Evolutionary conservation across 768 basidiomycete genomes (phyloP).

Genomic region (Lanmaoa rubissima): DNA sequence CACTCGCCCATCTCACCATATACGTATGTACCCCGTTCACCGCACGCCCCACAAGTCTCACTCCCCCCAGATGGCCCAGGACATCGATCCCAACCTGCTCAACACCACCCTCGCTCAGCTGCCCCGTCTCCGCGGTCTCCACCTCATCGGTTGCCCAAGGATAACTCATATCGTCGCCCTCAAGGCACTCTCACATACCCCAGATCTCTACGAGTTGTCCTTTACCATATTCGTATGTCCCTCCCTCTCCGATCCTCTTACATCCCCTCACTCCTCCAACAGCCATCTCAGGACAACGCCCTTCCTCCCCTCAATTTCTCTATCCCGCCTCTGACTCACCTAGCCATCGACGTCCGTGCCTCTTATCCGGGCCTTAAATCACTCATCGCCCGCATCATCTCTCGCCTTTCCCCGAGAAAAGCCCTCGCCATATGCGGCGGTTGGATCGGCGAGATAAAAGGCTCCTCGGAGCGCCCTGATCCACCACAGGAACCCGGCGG

Average conservation of each 20-base stretch:
- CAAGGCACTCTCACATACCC: conserved; percentile 42
- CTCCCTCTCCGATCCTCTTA: background rate
- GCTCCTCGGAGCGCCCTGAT: conserved; percentile 14
- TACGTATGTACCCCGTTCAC: conserved; percentile 43
- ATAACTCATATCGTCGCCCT: conserved; percentile 53
- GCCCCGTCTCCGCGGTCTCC: conserved; percentile 54
- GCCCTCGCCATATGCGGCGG: conserved; percentile 30
- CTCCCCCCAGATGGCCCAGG: conserved; percentile 47
- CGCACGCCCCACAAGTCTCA: background rate
- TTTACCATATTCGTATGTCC: conserved; percentile 55
- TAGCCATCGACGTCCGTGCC: conserved; percentile 51
- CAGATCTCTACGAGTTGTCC: conserved; percentile 57
- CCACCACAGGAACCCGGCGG: background rate
- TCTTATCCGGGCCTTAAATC: conserved; percentile 21
- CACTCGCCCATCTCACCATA: conserved; percentile 54
- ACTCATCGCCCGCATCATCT: conserved; percentile 18
- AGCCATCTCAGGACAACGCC: conserved; percentile 13
- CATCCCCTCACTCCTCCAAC: background rate
- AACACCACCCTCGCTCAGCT: conserved; percentile 46
- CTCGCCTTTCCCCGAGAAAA: conserved; percentile 29
- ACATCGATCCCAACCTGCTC: conserved; percentile 53
- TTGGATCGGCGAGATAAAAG: conserved; percentile 36
- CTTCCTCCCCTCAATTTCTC: conserved; percentile 16
- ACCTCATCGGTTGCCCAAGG: conserved; percentile 59
- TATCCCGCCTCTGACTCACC: conserved; percentile 44